phyloP scores from a whole-genome alignment of 23 red algal species.

The Pyropia haitanensis region DNA sequence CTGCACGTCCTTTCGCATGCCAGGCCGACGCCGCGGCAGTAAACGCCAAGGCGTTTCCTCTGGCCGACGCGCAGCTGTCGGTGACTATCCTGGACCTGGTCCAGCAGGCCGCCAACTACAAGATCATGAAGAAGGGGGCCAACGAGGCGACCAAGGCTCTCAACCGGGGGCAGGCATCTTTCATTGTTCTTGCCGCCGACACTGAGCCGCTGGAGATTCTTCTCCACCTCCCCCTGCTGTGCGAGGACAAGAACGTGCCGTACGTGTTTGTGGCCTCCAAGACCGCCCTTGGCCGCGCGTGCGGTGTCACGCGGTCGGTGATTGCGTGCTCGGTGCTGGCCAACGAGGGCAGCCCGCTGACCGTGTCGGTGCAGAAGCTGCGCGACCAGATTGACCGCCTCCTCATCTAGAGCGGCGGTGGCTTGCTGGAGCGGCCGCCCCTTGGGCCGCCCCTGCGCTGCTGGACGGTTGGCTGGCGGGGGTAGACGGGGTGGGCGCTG shows the following conservation, averaged over 20 bases:
- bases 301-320: conserved; percentile 81
- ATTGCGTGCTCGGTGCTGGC: conserved; percentile 83
- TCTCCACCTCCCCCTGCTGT: conserved; percentile 80
- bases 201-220: conserved; percentile 94
- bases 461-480: too few species aligned
- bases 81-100: conserved; percentile 95
- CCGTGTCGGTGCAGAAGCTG: conserved; percentile 53
- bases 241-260: conserved; percentile 98
- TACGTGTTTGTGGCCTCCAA: conserved; percentile 98
- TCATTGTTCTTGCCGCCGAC: conserved; percentile 93
- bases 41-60: conserved; percentile 84
- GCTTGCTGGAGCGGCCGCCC: too few species aligned
- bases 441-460: too few species aligned
- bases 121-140: conserved; percentile 93
- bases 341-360: conserved; percentile 69
- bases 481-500: too few species aligned
- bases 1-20: too few species aligned
- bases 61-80: conserved; percentile 77
- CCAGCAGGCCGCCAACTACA: conserved; percentile 91
- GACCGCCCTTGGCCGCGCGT: conserved; percentile 76
- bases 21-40: conserved; percentile 11
- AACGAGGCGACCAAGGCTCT: conserved; percentile 97
- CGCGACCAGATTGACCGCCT: conserved; percentile 88
- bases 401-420: conserved; percentile 36
- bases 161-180: conserved; percentile 86